Evolutionary conservation across 805 yeast species (phyloP).

Genomic region (Kodamaea fukazawae): DNA sequence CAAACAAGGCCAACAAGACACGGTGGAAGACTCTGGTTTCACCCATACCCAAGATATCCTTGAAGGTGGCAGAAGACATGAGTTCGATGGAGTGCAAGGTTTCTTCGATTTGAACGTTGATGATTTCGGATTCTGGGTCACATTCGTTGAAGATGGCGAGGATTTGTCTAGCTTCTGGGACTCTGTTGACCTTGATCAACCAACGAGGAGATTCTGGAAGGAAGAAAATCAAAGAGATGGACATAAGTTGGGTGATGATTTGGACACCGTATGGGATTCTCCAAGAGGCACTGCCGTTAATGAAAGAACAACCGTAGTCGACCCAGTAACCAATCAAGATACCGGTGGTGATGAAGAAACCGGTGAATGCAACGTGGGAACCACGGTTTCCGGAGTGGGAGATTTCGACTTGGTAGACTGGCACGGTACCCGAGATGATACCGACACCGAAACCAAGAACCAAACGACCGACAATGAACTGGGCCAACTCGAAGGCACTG

Average conservation of each 20-base stretch:
- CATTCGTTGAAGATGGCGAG: neutral
- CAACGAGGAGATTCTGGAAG: conserved; percentile 1
- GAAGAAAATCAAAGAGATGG: neutral
- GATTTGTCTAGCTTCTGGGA: neutral
- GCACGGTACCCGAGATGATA: neutral
- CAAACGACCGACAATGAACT: neutral
- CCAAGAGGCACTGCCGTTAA: neutral
- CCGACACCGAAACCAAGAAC: neutral
- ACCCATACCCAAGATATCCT: too few species aligned
- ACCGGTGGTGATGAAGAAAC: neutral
- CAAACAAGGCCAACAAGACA: too few species aligned
- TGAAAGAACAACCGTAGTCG: neutral
- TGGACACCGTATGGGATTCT: neutral
- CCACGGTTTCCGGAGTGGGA: neutral
- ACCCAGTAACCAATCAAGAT: neutral
- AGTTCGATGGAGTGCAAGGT: too few species aligned
- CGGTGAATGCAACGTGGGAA: neutral
- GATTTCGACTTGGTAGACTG: neutral
- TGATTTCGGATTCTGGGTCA: too few species aligned
- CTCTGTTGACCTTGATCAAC: neutral
- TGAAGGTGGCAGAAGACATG: too few species aligned
- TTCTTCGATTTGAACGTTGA: too few species aligned
- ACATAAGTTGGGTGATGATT: neutral
- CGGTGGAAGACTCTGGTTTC: too few species aligned
- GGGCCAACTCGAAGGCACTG: neutral